Evolutionary conservation across 805 yeast genomes (phyloP), one percentile per base, ranked within the genome.

Genomic region (Kazachstania psychrophila): DNA sequence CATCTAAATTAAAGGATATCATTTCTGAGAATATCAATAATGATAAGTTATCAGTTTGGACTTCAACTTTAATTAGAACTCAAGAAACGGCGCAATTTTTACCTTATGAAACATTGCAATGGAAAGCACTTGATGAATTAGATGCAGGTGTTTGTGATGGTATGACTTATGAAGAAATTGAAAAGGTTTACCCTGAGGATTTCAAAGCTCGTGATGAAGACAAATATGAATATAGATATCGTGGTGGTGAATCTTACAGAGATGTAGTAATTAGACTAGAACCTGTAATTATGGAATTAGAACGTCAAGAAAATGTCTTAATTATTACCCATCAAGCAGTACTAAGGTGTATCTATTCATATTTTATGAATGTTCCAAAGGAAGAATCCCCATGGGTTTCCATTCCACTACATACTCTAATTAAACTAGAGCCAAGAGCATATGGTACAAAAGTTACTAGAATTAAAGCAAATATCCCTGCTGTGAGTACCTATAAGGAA

Each of bases 371-470:
- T 56, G 94, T 92, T 14, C 96, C 96, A 4, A 97, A 89, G 59
- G 96, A 89, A 51, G 89, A 86, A 58, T 75, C 88, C 40, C 99
- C 99, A 5, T 92, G 98, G 98, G 87, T 92, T 95, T 85, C 94
- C 27, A 94, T 92, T 41, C 99, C 99, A 5, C 66, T 92, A 50
- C 99, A 92, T 56, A 92, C 98, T 0, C 65, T 92, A 57, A 92
- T 92, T 52, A 82, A 86, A 55, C 67, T 92, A 44, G 97, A 92
- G 58, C 96, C 96, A n/a, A 71, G 94, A 39, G 96, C 98, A 0
- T 88, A 85, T 53, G 79, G 79, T 34, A 88, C 98, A 0, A 62
- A 78, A 29, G 97, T 88, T 13, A 81, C 89, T 14, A 71, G 94
- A 49, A 84, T 92, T 40, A 86, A 86, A 49, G 98, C 97, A 0